These are phyloP conservation scores for Dalechampia spathulata DNA, from an alignment of 441 rosid species.

Conservation along the genomic window DNA sequence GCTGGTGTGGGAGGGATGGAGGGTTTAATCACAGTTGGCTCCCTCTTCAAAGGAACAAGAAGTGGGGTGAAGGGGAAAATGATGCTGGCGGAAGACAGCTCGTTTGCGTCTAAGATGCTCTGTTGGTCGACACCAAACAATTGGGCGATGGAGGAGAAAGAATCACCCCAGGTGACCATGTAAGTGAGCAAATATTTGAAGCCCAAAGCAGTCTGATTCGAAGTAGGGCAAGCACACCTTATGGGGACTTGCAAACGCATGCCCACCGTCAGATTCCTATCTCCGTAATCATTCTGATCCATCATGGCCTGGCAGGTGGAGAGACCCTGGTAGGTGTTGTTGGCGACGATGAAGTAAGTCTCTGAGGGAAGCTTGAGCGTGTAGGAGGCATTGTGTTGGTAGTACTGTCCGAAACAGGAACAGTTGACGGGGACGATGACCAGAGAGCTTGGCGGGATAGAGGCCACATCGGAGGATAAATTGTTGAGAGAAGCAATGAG, in stretches of 20 bases:
- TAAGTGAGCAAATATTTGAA: slow-evolving; percentile 51
- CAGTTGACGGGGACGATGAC: slow-evolving; percentile 59
- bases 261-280: slow-evolving; percentile 17
- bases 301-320: slow-evolving; percentile 76
- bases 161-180: slow-evolving; percentile 35
- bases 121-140: slow-evolving; percentile 33
- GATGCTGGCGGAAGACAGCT: slow-evolving; percentile 13
- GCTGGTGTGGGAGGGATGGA: slow-evolving; percentile 21
- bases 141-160: slow-evolving; percentile 34
- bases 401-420: slow-evolving; percentile 43
- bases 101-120: slow-evolving; percentile 44
- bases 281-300: slow-evolving; percentile 41
- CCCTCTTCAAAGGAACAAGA: slow-evolving; percentile 50
- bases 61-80: slow-evolving; percentile 63
- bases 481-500: slow-evolving; percentile 53
- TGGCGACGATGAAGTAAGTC: slow-evolving; percentile 51
- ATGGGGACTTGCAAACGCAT: slow-evolving; percentile 44
- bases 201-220: slow-evolving; percentile 43
- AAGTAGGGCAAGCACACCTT: slow-evolving; percentile 79
- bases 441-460: slow-evolving; percentile 28
- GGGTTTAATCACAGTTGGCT: slow-evolving; percentile 30
- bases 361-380: slow-evolving; percentile 13
- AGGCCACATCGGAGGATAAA: slow-evolving; percentile 32
- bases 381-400: slow-evolving; percentile 70
- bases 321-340: slow-evolving; percentile 75